phyloP scores from a whole-genome alignment of 2,329 filamentous ascomycete species.

The Trichoderma sp. region DNA sequence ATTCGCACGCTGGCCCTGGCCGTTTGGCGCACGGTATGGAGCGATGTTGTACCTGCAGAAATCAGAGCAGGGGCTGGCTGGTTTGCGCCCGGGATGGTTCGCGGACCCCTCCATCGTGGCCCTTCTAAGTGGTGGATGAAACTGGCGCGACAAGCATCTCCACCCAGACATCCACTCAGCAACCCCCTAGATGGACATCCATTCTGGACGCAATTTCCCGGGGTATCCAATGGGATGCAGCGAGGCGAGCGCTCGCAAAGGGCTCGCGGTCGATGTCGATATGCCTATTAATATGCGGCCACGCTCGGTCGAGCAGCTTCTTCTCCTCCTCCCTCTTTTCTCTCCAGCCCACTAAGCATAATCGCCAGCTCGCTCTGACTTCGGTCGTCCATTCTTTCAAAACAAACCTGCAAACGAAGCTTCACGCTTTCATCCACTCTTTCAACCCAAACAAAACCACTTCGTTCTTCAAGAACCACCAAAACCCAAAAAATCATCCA shows the following conservation, averaged over 20 bases:
- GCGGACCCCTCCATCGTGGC: slow-evolving; percentile 5
- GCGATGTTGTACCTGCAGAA: slow-evolving; percentile 23
- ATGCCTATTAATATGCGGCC: slow-evolving; percentile 50
- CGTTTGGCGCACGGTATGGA: slow-evolving; percentile 23
- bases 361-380: slow-evolving; percentile 48
- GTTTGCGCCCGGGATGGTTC: slow-evolving; percentile 14
- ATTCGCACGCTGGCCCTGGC: slow-evolving; percentile 1
- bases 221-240: slow-evolving; percentile 24
- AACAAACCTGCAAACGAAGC: slow-evolving; percentile 36
- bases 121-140: slow-evolving; percentile 21
- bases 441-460: slow-evolving; percentile 33
- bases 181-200: slow-evolving; percentile 28
- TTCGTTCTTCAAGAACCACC: slow-evolving; percentile 36
- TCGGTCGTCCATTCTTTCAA: slow-evolving; percentile 61
- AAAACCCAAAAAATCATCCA: slow-evolving; percentile 44
- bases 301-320: slow-evolving; percentile 35
- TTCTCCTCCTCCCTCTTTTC: slow-evolving; percentile 33
- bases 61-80: slow-evolving; percentile 6
- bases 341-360: slow-evolving; percentile 49
- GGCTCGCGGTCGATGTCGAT: slow-evolving; percentile 22
- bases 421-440: slow-evolving; percentile 39
- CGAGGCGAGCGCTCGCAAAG: background rate
- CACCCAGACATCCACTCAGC: slow-evolving; percentile 19
- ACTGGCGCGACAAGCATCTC: slow-evolving; percentile 24
- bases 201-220: slow-evolving; percentile 28